These are phyloP conservation scores for Manihot esculenta DNA, from an alignment of 441 rosid species.

Conservation along the genomic window DNA sequence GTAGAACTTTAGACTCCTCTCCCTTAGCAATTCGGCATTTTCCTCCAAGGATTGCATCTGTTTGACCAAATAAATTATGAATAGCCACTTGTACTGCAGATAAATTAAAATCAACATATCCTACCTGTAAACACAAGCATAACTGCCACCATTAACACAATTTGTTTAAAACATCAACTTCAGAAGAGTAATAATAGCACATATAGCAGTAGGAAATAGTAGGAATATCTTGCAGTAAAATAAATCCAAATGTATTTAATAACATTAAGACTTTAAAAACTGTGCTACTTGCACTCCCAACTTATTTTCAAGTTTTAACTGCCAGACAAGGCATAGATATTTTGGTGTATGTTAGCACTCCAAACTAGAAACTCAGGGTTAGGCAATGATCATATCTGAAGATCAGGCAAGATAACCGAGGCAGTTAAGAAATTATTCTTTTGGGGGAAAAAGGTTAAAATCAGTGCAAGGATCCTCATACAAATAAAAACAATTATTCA, in stretches of 20 bases:
- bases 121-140: background rate
- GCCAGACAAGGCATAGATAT: background rate
- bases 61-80: constrained; percentile 32
- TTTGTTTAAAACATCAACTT: background rate
- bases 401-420: background rate
- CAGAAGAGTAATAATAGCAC: background rate
- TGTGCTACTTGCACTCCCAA: background rate
- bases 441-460: background rate
- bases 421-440: background rate
- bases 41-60: constrained; percentile 96
- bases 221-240: background rate
- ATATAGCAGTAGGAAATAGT: background rate
- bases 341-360: no score
- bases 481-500: background rate
- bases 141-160: background rate
- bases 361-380: background rate
- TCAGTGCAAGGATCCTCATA: background rate
- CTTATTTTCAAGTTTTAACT: background rate
- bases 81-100: background rate
- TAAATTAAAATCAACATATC: background rate
- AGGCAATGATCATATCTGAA: no score
- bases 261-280: background rate
- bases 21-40: constrained; percentile 79
- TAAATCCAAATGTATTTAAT: background rate
- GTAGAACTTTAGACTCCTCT: constrained; percentile 88